phyloP scores from a whole-genome alignment of 202 grass and related monocot genomes.

The Schoenoplectus triqueter region DNA sequence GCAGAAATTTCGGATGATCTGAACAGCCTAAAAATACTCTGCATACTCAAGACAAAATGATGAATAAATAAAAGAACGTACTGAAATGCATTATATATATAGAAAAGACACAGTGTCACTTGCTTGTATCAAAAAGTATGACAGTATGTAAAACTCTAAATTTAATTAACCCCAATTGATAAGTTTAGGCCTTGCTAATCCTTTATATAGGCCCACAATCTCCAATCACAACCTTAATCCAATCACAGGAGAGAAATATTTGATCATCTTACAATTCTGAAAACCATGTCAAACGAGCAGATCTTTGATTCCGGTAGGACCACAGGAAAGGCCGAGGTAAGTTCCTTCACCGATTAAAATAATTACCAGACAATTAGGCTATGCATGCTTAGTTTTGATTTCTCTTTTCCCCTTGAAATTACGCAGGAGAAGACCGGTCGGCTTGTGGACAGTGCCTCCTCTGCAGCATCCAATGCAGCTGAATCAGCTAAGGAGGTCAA shows the following conservation, averaged over 20 bases:
- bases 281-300: constrained; percentile 28
- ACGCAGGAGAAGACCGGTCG: constrained; percentile 5
- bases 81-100: neutral
- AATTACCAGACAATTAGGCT: neutral
- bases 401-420: neutral
- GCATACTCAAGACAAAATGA: neutral
- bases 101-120: neutral
- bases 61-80: neutral
- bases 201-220: neutral
- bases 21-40: neutral
- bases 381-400: neutral
- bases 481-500: constrained; percentile 10
- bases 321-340: constrained; percentile 20
- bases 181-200: neutral
- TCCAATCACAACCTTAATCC: neutral
- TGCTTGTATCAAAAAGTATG: neutral
- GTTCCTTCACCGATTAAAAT: neutral
- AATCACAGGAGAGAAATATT: neutral
- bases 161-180: neutral
- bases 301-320: constrained; percentile 11
- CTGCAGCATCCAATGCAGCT: constrained; percentile 13
- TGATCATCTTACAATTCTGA: neutral
- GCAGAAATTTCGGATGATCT: neutral
- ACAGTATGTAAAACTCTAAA: constrained; percentile 11
- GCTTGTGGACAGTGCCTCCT: neutral